Evolutionary conservation across 2,329 filamentous ascomycete genomes (phyloP).

Genomic region (Cercospora canescens): DNA sequence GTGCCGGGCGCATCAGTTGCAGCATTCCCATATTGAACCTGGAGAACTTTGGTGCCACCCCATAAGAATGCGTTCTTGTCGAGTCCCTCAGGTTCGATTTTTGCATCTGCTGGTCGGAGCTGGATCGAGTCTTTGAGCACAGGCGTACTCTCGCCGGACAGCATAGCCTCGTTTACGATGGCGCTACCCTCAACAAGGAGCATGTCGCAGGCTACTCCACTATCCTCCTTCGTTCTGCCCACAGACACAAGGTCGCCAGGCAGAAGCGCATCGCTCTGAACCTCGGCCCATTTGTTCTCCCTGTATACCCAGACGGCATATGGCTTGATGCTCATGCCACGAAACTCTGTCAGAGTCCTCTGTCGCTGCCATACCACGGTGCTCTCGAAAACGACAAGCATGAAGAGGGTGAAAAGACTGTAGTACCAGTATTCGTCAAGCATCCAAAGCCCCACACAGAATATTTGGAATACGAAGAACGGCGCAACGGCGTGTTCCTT

Average conservation of each 20-base stretch:
- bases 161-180: conserved; percentile 99
- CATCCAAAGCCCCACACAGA: conserved; percentile 98
- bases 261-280: conserved; percentile 85
- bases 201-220: conserved; percentile 97
- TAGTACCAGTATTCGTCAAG: conserved; percentile 99
- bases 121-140: conserved; percentile 95
- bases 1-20: conserved; percentile 64
- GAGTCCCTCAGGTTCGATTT: conserved; percentile 81
- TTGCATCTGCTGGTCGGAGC: conserved; percentile 77
- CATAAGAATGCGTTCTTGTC: conserved; percentile 98
- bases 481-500: conserved; percentile 97
- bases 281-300: conserved; percentile 81
- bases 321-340: conserved; percentile 98
- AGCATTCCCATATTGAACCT: conserved; percentile 83
- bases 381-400: conserved; percentile 96
- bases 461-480: conserved; percentile 99
- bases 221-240: conserved; percentile 91
- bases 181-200: conserved; percentile 89
- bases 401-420: conserved; percentile 96
- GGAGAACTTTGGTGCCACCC: conserved; percentile 95
- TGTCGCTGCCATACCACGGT: conserved; percentile 99
- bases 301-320: conserved; percentile 93
- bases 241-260: conserved; percentile 94
- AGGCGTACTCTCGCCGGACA: conserved; percentile 96
- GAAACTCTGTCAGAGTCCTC: conserved; percentile 92